These are phyloP conservation scores for Parascedosporium putredinis DNA, from an alignment of 2,329 filamentous ascomycete species.

Conservation along the genomic window DNA sequence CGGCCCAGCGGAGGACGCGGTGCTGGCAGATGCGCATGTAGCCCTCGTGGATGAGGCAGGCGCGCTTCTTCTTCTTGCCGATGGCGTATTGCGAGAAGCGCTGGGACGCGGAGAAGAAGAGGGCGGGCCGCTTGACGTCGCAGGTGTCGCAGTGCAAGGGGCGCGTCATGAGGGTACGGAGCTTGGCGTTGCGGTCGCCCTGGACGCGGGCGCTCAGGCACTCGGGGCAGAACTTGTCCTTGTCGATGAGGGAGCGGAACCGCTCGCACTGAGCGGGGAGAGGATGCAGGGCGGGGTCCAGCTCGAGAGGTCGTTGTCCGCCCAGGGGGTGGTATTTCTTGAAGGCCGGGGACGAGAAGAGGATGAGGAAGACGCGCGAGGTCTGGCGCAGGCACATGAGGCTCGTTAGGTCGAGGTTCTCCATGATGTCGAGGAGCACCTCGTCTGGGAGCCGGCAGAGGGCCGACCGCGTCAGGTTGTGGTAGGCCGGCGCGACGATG, in stretches of 20 bases:
- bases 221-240: slow-evolving; percentile 5
- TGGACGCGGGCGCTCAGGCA: not conserved
- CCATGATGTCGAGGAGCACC: slow-evolving; percentile 5
- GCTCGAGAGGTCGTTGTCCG: not conserved
- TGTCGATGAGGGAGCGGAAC: not conserved
- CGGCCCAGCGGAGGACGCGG: slow-evolving; percentile 1
- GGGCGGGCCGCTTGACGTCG: not conserved
- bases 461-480: not conserved
- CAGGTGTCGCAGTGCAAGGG: not conserved
- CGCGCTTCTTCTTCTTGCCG: not conserved
- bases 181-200: not conserved
- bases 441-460: slow-evolving; percentile 4
- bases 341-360: not conserved
- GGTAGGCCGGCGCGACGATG: not conserved
- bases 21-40: slow-evolving; percentile 6
- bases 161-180: not conserved
- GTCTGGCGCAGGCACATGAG: slow-evolving; percentile 3
- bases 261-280: not conserved
- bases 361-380: slow-evolving; percentile 5
- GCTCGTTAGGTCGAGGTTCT: not conserved
- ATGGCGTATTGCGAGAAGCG: not conserved
- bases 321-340: not conserved
- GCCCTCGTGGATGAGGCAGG: slow-evolving; percentile 7
- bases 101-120: not conserved
- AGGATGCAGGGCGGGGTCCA: not conserved